Evolutionary conservation across 768 basidiomycete genomes (phyloP), one percentile per base, ranked within the genome.

Genomic region (Leccinum subgranulosum): DNA sequence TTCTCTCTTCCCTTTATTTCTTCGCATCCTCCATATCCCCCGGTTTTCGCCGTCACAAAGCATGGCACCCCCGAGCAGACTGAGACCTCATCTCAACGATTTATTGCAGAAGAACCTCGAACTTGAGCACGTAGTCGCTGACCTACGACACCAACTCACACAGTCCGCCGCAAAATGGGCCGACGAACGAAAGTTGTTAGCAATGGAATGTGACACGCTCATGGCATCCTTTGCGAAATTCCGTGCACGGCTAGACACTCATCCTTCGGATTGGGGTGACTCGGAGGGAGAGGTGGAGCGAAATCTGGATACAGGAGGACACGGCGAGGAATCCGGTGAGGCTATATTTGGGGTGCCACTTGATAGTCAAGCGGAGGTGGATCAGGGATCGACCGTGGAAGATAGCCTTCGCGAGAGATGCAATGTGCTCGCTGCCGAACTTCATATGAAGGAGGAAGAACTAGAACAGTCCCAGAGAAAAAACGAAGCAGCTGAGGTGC

Each of bases 141-240:
- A 70, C 54, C 34, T 68, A 23, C 63, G 67, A 5, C 66, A 68
- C 39, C 68, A 68, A 53, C 66, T 70, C 53, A 68, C 67, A 45
- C 63, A 68, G 46, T 65, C 68, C 25, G 55, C 66, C 21, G 68
- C 67, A 39, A 68, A 67, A 60, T 68, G 67, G 68, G 68, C 59
- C 8, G 68, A 68, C 33, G 67, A 68, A 57, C 67, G 68, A 49
- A 68, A 68, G 60, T 53, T 54, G 33, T 51, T 68, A 33, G 59
- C 57, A 49, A 43, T 49, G 48, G 61, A 60, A 31, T 69, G 67
- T 28, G 68, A 69, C 39, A 11, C 33, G 15, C 68, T 68, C 63
- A 68, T 69, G 67, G 66, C 67, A n/a, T 70, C 68, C 25, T 69
- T 69, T 64, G 68, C 68, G 27, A 69, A 70, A 45, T 70, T 68